Percentiles rank a stretch among this genome's conserved stretches.
Evolutionary conservation across 2,329 filamentous ascomycete species (phyloP).

Genomic region (Diaporthe batatas): DNA sequence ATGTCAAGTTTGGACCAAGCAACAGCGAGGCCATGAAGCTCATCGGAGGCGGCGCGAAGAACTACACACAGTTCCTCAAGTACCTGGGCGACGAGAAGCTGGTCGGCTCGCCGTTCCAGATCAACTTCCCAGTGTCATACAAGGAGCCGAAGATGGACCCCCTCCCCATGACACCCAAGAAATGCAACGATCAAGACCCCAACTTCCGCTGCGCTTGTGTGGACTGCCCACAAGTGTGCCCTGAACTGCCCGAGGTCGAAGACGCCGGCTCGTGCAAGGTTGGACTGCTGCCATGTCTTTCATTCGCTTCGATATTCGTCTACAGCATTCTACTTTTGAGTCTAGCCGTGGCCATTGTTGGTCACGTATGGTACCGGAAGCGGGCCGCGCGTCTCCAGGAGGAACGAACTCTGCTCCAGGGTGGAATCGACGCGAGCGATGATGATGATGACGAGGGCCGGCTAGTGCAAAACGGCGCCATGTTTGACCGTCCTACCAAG

Average conservation of each 20-base stretch:
- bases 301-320: slow-evolving; percentile 89
- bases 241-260: slow-evolving; percentile 82
- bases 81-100: slow-evolving; percentile 94
- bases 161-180: slow-evolving; percentile 79
- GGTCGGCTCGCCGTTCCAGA: slow-evolving; percentile 95
- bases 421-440: slow-evolving; percentile 77
- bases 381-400: slow-evolving; percentile 83
- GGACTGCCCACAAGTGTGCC: slow-evolving; percentile 90
- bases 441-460: slow-evolving; percentile 91
- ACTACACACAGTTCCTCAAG: slow-evolving; percentile 87
- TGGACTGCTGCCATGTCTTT: slow-evolving; percentile 90
- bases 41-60: slow-evolving; percentile 94
- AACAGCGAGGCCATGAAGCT: slow-evolving; percentile 95
- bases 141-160: slow-evolving; percentile 78
- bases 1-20: slow-evolving; percentile 97
- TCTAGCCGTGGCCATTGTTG: slow-evolving; percentile 75
- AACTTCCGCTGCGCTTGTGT: slow-evolving; percentile 92
- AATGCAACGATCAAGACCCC: slow-evolving; percentile 90
- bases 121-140: slow-evolving; percentile 83
- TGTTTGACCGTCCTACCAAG: slow-evolving; percentile 82
- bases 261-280: slow-evolving; percentile 81
- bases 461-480: slow-evolving; percentile 79
- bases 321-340: slow-evolving; percentile 83
- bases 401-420: slow-evolving; percentile 84
- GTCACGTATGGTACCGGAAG: slow-evolving; percentile 81